Base-by-base conservation (phyloP, 768 basidiomycete genomes). In the Auricularia sp. region DNA sequence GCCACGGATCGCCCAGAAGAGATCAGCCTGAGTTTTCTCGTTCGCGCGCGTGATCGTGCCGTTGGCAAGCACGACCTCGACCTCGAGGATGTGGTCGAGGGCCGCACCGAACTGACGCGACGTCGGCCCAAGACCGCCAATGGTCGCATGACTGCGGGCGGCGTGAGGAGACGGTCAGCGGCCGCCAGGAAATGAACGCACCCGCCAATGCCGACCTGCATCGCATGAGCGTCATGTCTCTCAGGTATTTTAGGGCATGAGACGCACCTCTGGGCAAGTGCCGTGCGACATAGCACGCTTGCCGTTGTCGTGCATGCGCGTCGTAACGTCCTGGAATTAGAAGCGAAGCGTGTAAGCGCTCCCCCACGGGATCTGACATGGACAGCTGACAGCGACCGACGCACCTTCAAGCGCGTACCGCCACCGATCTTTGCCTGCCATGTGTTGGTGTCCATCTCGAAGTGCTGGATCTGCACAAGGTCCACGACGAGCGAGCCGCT, bases 401-500 rank as follows among this genome's bases (percentile, higher is more conserved):
- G 16, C 21, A 16, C 47, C 47, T 18, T 18, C 18, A 16, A 16
- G n/a, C 68, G 62, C 34, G 69, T 71, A 7, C 71, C 71, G 1
- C 68, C 36, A 34, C 70, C 70, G 64, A 74, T 64, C 2, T 65
- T 72, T 11, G 72, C 71, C 44, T 68, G 61, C 70, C 70, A 69
- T 1, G 71, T 71, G n/a, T 59, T 62, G 10, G 66, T 66, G 66
- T 75, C 70, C 65, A 75, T 71, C 1, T 7, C 23, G 65, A 75
- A 69, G 62, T 67, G 47, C 36, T 71, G 64, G 59, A 75, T 69
- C 39, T 68, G 63, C 47, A 36, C 60, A 42, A 76, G 44, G 66
- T 76, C 74, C 61, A 76, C 66, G 2, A 75, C 71, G 60, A 75
- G 67, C 4, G 69, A 69, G n/a, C 70, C 70, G 63, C 74, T 70